Evolutionary conservation across 2,329 filamentous ascomycete species (phyloP), one percentile per base, ranked within the genome.

Genomic region (Paraphaeosphaeria minitans): DNA sequence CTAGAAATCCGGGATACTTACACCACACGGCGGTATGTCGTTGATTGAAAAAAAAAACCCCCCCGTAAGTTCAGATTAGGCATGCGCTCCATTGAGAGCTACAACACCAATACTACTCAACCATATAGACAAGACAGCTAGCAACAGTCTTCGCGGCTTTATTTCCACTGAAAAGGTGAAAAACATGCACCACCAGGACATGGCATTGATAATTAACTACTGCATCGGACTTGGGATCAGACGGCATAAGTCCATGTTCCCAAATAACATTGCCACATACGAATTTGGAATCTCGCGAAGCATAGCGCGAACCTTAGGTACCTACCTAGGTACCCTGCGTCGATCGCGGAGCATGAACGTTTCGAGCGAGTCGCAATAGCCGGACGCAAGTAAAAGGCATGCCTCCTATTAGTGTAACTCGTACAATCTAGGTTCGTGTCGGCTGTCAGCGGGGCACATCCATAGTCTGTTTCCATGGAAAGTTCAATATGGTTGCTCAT

Each of bases 21-120:
- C 65, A 46, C 65, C 66, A 51, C 65, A 69, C 43, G 59, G 16
- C 35, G 66, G 66, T 24, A 67, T 63, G 54, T 69, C 58, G 19
- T 55, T 55, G 43, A 67, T 58, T 10, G 60, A 54, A 46, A 65
- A 27, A 16, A 53, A n/a, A n/a, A n/a, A n/a, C n/a, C n/a, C n/a
- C n/a, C 50, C 41, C 58, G 58, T 24, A 41, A 31, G 24, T 53
- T 39, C 6, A 43, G 1, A 21, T 19, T 22, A 2, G 13, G 53
- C 10, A 21, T 46, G 53, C 10, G n/a, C 41, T n/a, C 10, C 41
- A 9, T 43, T 21, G 7, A 12, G 19, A 2, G 19, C 9, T 22
- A n/a, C 8, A 21, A 21, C 41, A 21, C 19, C n/a, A 43, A 22
- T 13, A 19, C 41, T 21, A 4, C 41, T 12, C 1, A 21, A n/a